Base-by-base conservation (phyloP, 345 rosid species). In the Corchorus olitorius region DNA sequence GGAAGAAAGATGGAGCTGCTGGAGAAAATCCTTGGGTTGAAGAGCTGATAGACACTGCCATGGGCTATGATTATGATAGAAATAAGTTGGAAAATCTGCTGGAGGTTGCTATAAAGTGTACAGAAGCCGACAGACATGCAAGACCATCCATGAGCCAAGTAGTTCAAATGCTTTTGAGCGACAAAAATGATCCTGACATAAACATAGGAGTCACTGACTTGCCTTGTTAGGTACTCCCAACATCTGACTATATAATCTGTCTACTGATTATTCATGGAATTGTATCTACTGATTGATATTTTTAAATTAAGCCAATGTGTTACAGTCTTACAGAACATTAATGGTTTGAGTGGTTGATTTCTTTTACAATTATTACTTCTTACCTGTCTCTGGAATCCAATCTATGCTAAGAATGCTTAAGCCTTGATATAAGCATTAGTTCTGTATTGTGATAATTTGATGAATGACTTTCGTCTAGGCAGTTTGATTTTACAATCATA, bases 1-100 rank as follows among this genome's bases (percentile, higher is more conserved):
- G 78, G 63, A 79, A 41, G 48, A 73, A 77, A 76, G 39, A 2
- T 15, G 41, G 72, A 67, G 72, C 39, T 46, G 56, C 55, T 12
- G 37, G 39, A 20, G 46, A 11, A 7, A 68, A 2, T 12, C 46
- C 55, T 67, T 67, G 72, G 56, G 54, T 66, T 2, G 71, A 66
- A 66, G 71, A 66, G 54, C 35, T 66, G 13, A 45, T 66, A 46
- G 37, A 66, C 71, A 54, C 54, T 66, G 54, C 71, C n/a, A 46
- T 66, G 17, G 54, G 71, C 37, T 48, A 67, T 6, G 39, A 67
- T 67, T 67, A 67, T 48, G 72, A 67, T 19, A 48, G 19, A 19
- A 46, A 22, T 48, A 48, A 22, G 27, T 12, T 67, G 13, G 72
- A 67, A 67, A 67, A 67, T 22, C 56, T 67, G 56, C 19, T 67